Base-by-base conservation (phyloP, 73 alveolate species). In the Loxodes magnus region DNA sequence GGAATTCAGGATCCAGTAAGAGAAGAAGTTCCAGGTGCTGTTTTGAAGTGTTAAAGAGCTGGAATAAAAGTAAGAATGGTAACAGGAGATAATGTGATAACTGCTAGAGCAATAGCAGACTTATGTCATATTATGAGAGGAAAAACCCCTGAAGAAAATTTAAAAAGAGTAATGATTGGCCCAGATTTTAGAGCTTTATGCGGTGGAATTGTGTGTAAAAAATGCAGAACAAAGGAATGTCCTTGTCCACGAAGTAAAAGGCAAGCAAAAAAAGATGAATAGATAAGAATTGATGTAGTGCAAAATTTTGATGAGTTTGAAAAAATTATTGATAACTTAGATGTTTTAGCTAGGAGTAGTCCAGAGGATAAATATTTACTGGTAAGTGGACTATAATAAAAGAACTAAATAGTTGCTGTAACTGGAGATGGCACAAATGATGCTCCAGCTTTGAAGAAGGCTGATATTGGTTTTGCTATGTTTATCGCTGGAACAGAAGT, bases 361-460 rank as follows among this genome's bases (percentile, higher is more conserved):
- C 99, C 99, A 2, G 93, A 90, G 51, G 98, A 93, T 64, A 94
- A 94, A 61, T 82, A 91, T 58, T 79, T 88, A 35, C 79, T 94
- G 15, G 98, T 91, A 3, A 74, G 81, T 30, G 96, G 97, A 37
- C 81, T 94, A 24, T 84, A 81, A 63, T 88, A 83, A 24, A 51
- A 76, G 64, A 97, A 95, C 0, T 76, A 77, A 46, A 94, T 88
- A 9, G 98, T 90, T 4, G 99, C 97, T 31, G 98, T 94, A 42
- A 94, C 99, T 20, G 99, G 99, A 6, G 98, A 92, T 51, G 98
- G 98, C 10, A 88, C 97, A 3, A 90, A 85, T 74, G 99, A 94
- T 72, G 98, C 98, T 5, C 98, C 98, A 14, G 99, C 97, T 23
- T 51, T 93, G 35, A 90, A 74, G 35, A 80, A 81, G 54, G 87